Evolutionary conservation across 2,329 filamentous ascomycete species (phyloP).

Genomic region (Exophiala sideris): DNA sequence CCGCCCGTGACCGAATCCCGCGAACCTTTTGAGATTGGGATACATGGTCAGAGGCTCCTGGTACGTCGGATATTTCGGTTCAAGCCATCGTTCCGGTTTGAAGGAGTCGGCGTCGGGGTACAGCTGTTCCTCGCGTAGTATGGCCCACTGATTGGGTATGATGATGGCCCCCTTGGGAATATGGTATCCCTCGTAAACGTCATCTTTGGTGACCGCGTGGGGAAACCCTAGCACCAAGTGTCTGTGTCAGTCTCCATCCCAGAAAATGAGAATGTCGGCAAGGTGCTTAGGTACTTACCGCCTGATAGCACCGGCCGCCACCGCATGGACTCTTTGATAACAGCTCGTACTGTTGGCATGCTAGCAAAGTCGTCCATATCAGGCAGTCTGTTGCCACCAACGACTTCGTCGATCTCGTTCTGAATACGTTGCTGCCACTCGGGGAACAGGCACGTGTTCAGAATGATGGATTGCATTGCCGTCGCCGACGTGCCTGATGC

Average conservation of each 20-base stretch:
- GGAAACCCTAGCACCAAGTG: conserved; percentile 31
- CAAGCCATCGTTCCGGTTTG: conserved; percentile 27
- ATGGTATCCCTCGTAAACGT: conserved; percentile 28
- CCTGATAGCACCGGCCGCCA: conserved; percentile 39
- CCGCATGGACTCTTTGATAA: conserved; percentile 43
- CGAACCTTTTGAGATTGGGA: conserved; percentile 25
- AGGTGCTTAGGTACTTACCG: conserved; percentile 1
- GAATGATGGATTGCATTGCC: conserved; percentile 32
- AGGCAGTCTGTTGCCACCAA: conserved; percentile 30
- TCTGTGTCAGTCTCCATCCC: neutral
- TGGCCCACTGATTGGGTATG: conserved; percentile 41
- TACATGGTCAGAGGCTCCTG: conserved; percentile 26
- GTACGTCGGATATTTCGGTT: conserved; percentile 27
- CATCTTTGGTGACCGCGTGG: conserved; percentile 48
- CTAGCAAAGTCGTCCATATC: conserved; percentile 35
- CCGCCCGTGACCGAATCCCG: conserved; percentile 27
- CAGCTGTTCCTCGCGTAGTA: conserved; percentile 24
- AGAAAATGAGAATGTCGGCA: neutral
- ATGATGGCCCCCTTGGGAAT: conserved; percentile 46
- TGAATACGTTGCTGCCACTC: conserved; percentile 28
- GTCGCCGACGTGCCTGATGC: conserved; percentile 33
- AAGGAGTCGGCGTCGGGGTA: conserved; percentile 29
- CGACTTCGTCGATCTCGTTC: conserved; percentile 36
- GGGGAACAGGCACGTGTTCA: conserved; percentile 30
- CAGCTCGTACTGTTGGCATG: conserved; percentile 38